These are phyloP conservation scores for Aaosphaeria arxii DNA, from an alignment of 2,329 filamentous ascomycete genomes.

Conservation along the genomic window DNA sequence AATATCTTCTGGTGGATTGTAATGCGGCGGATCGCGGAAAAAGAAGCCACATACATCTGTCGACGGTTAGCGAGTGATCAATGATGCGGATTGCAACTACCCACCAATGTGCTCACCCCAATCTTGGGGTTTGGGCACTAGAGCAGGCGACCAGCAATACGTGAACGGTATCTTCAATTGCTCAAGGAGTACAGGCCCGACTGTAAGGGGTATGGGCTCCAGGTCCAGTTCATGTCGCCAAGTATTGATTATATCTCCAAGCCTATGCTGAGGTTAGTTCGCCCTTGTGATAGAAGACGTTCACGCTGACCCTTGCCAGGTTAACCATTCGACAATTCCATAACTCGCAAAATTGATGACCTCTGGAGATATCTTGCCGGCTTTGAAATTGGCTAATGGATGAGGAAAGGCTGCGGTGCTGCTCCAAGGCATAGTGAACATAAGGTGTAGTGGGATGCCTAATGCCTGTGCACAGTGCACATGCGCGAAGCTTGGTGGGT, in stretches of 20 bases:
- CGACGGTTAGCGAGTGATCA: slow-evolving; percentile 4
- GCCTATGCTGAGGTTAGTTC: slow-evolving; percentile 32
- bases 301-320: slow-evolving; percentile 42
- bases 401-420: slow-evolving; percentile 46
- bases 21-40: slow-evolving; percentile 18
- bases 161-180: slow-evolving; percentile 42
- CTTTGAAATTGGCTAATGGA: slow-evolving; percentile 49
- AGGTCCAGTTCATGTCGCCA: slow-evolving; percentile 42
- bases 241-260: slow-evolving; percentile 47
- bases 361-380: slow-evolving; percentile 28
- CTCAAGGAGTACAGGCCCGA: slow-evolving; percentile 37
- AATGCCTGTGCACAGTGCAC: slow-evolving; percentile 71
- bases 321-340: slow-evolving; percentile 47
- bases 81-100: slow-evolving; percentile 5
- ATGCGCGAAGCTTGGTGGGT: slow-evolving; percentile 70
- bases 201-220: slow-evolving; percentile 35
- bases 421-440: slow-evolving; percentile 70
- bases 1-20: slow-evolving; percentile 18
- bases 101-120: slow-evolving; percentile 16
- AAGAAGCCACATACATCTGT: slow-evolving; percentile 18
- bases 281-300: neutral
- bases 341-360: slow-evolving; percentile 47
- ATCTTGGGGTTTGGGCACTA: slow-evolving; percentile 19
- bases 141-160: slow-evolving; percentile 46
- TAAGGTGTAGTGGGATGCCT: slow-evolving; percentile 71